Evolutionary conservation across 345 rosid genomes (phyloP), one percentile per base, ranked within the genome.

Genomic region (Citrus australasica): DNA sequence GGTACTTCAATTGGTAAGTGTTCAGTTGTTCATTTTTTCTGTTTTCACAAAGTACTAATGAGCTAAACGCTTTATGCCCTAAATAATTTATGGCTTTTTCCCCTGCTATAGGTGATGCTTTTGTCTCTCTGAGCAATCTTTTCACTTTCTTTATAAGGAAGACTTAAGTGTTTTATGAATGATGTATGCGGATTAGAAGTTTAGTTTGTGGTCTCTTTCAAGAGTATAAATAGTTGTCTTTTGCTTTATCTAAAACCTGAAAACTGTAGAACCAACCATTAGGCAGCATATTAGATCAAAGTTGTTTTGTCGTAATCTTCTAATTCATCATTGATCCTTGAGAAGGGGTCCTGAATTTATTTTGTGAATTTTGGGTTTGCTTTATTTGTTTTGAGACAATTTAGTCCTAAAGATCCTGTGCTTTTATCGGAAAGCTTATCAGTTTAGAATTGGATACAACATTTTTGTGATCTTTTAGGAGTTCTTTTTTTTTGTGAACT

Each of bases 1-100:
- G 98, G 90, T 92, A n/a, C 97, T 95, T 86, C 97, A 93, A 82
- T 86, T 95, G 95, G 98, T 95, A 88, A 88, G 95, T 22, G 6
- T 67, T 76, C 76, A 38, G 62, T 64, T 24, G 73, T 69, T 69
- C 17, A 14, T 14, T 69, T 38, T 38, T 46, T 66, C 62, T 53
- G n/a, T 60, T 84, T 81, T 66, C 27, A 42, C 55, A 61, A 66
- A 66, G 69, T 62, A 28, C 9, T 64, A 27, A 17, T 42, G 42
- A 30, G 55, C 10, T 75, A 9, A 63, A 42, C 63, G 25, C 30
- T 32, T 75, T 75, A 55, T 28, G 17, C 16, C 51, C 51, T 46
- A 46, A 19, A 42, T 74, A 24, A 19, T 32, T 75, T 75, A 55
- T 53, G 55, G 10, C 77, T 61, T 38, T 60, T 14, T 32, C 35